Percentiles rank a stretch among this genome's conserved stretches.
phyloP scores from a whole-genome alignment of 2,329 filamentous ascomycete genomes.

The Ceratocystis alfenasii region DNA sequence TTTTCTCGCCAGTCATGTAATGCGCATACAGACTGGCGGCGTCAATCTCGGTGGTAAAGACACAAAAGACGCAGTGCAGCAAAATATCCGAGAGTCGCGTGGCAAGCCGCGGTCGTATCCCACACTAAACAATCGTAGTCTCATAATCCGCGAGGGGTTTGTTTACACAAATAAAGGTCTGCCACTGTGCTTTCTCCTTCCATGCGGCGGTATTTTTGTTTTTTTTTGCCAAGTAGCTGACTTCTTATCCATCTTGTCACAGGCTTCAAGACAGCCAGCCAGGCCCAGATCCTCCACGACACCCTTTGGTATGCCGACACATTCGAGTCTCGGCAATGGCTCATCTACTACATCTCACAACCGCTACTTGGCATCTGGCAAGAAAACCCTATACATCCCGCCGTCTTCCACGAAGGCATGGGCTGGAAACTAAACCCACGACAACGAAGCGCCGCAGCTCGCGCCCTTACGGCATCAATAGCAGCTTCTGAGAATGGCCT shows the following conservation, averaged over 20 bases:
- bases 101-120: constrained; percentile 90
- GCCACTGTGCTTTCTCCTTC: constrained; percentile 23
- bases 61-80: constrained; percentile 28
- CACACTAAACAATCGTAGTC: constrained; percentile 81
- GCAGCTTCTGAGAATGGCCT: constrained; percentile 28
- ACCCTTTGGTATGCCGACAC: constrained; percentile 77
- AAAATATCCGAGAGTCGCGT: constrained; percentile 70
- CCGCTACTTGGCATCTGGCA: constrained; percentile 79
- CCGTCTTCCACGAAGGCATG: constrained; percentile 41
- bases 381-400: constrained; percentile 57
- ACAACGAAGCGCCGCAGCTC: constrained; percentile 24
- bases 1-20: constrained; percentile 90
- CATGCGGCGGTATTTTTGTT: neutral
- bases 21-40: constrained; percentile 58
- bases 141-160: constrained; percentile 85
- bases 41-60: constrained; percentile 45
- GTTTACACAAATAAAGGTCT: constrained; percentile 94
- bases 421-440: constrained; percentile 28
- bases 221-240: neutral
- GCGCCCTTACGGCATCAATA: constrained; percentile 15
- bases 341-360: constrained; percentile 89
- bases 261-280: constrained; percentile 87
- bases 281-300: constrained; percentile 77
- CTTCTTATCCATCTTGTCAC: constrained; percentile 6
- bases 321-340: constrained; percentile 85